phyloP scores from a whole-genome alignment of 2,329 filamentous ascomycete species.

The Calonectria ilicicola region DNA sequence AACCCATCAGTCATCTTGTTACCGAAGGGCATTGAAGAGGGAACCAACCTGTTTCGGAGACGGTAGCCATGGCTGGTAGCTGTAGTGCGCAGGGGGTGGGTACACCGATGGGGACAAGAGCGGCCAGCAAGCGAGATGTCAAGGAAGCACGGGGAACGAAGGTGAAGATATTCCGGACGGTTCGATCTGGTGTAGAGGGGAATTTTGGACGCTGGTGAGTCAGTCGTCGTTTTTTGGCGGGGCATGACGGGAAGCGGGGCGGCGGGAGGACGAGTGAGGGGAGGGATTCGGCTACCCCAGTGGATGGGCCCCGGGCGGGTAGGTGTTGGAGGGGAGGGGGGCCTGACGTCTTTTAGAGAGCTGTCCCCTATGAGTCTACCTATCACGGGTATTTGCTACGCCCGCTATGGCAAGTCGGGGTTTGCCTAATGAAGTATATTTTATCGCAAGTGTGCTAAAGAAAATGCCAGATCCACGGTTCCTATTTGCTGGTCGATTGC shows the following conservation, averaged over 20 bases:
- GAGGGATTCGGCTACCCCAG: background rate
- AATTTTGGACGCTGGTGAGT: constrained; percentile 37
- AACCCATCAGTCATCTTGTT: background rate
- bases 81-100: background rate
- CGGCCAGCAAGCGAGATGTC: background rate
- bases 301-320: background rate
- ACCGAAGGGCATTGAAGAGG: background rate
- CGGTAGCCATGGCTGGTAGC: constrained; percentile 32
- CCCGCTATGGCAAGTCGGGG: background rate
- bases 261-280: background rate
- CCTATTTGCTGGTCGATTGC: too few species aligned
- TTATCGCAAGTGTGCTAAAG: background rate
- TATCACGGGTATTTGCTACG: background rate
- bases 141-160: background rate
- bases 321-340: background rate
- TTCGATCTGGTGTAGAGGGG: constrained; percentile 33
- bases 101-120: background rate
- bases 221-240: constrained; percentile 42
- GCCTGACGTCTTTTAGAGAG: background rate
- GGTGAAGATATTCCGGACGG: constrained; percentile 35
- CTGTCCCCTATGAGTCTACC: background rate
- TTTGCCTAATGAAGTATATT: background rate
- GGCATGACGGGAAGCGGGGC: constrained; percentile 34
- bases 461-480: background rate
- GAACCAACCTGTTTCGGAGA: constrained; percentile 31